phyloP scores from a whole-genome alignment of 2,329 filamentous ascomycete species.

The Colletotrichum costaricense region DNA sequence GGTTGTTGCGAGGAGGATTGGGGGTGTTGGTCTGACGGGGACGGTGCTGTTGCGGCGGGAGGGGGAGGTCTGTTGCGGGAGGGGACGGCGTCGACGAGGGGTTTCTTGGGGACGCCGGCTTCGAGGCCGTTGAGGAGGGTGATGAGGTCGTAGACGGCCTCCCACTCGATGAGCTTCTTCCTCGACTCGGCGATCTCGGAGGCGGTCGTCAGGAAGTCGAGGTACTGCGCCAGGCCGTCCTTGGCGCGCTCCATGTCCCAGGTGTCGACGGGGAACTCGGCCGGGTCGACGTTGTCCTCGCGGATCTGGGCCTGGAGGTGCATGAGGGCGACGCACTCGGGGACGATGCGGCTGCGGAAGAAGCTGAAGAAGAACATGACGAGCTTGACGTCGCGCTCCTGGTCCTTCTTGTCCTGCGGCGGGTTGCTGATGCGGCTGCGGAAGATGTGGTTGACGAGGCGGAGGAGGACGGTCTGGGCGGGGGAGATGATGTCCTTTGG shows the following conservation, averaged over 20 bases:
- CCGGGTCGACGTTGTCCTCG: constrained; percentile 77
- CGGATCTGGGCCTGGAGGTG: constrained; percentile 92
- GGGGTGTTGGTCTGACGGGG: constrained; percentile 42
- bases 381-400: constrained; percentile 67
- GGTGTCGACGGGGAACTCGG: constrained; percentile 92
- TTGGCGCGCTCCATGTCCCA: constrained; percentile 99
- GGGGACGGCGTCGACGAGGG: constrained; percentile 62
- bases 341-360: constrained; percentile 92
- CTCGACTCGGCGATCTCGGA: constrained; percentile 89
- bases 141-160: constrained; percentile 88
- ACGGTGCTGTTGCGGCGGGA: constrained; percentile 34
- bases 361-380: constrained; percentile 93
- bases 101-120: constrained; percentile 85
- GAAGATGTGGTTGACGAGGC: constrained; percentile 91
- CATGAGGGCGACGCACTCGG: constrained; percentile 94
- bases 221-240: constrained; percentile 92
- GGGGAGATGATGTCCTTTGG: constrained; percentile 97
- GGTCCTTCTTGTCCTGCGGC: constrained; percentile 62
- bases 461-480: constrained; percentile 91
- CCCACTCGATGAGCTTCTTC: constrained; percentile 88
- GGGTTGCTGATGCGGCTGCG: constrained; percentile 62
- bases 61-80: constrained; percentile 30
- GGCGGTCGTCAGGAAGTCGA: constrained; percentile 92
- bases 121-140: constrained; percentile 89
- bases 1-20: constrained; percentile 39